A percentile compares a stretch with the other conserved stretches of the same genome.
phyloP scores from a whole-genome alignment of 768 basidiomycete species.

The Phaeotremella fagi region DNA sequence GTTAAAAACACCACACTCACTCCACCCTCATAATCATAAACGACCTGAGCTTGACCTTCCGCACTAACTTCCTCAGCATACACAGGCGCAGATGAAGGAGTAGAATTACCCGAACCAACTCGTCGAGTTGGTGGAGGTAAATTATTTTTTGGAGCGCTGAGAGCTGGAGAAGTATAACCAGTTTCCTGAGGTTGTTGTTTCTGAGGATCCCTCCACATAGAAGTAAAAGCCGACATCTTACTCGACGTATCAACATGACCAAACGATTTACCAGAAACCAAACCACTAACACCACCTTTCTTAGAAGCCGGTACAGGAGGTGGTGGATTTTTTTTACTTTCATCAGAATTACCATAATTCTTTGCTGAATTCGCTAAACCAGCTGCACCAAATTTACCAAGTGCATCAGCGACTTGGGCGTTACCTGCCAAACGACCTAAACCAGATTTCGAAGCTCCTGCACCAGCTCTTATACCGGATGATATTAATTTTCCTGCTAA shows the following conservation, averaged over 20 bases:
- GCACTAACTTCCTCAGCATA: conserved; percentile 4
- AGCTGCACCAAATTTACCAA: conserved; percentile 29
- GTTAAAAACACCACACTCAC: conserved; percentile 10
- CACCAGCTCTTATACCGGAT: conserved; percentile 19
- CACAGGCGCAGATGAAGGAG: conserved; percentile 1
- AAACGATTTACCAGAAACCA: conserved; percentile 21
- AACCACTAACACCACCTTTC: conserved; percentile 24
- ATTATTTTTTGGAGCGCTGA: conserved; percentile 2
- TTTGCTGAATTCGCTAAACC: conserved; percentile 27
- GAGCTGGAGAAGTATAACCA: conserved; percentile 4
- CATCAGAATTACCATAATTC: conserved; percentile 7
- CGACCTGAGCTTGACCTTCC: conserved; percentile 30
- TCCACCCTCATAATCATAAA: conserved; percentile 35
- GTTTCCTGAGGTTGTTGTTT: conserved; percentile 9
- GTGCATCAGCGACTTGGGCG: conserved; percentile 26
- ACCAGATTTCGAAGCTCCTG: conserved; percentile 15
- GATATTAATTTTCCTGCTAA: conserved; percentile 29
- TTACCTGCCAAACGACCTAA: conserved; percentile 27
- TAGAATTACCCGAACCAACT: conserved; percentile 2
- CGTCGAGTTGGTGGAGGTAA: conserved; percentile 26
- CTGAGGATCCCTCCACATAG: conserved; percentile 35
- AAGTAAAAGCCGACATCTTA: conserved; percentile 28
- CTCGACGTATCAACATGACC: conserved; percentile 30
- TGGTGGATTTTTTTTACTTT: conserved; percentile 1
- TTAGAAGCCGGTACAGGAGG: conserved; percentile 16